Percentiles rank a stretch among this genome's conserved stretches.
These are phyloP conservation scores for Cutaneotrichosporon dermatis DNA, from an alignment of 1,284 basidiomycete genomes.

Conservation along the genomic window DNA sequence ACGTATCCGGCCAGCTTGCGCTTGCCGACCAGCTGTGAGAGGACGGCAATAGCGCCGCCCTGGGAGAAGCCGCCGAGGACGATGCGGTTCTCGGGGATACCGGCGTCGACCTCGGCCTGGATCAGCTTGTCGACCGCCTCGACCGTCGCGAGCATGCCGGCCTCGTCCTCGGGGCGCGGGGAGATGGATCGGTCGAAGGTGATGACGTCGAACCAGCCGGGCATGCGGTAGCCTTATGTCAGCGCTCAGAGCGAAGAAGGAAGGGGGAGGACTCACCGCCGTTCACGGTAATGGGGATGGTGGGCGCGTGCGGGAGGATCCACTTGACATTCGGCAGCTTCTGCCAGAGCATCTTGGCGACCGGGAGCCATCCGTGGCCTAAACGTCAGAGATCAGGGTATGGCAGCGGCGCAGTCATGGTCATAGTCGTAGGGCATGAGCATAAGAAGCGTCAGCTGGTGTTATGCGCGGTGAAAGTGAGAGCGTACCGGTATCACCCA, in stretches of 20 bases:
- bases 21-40: constrained; percentile 65
- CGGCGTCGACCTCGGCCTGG: constrained; percentile 65
- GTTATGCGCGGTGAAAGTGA: neutral
- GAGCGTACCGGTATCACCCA: constrained; percentile 40
- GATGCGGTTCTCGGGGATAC: constrained; percentile 57
- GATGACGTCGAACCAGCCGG: constrained; percentile 67
- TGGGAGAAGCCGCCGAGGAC: constrained; percentile 84
- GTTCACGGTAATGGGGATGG: constrained; percentile 48
- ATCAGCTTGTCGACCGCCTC: constrained; percentile 65
- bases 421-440: no score
- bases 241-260: neutral
- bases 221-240: constrained; percentile 32
- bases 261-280: constrained; percentile 27
- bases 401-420: no score
- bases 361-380: constrained; percentile 67
- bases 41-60: constrained; percentile 71
- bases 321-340: constrained; percentile 71
- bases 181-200: constrained; percentile 59
- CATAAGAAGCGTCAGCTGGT: no score
- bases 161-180: constrained; percentile 61
- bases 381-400: constrained; percentile 31
- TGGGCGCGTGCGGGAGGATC: constrained; percentile 71
- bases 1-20: constrained; percentile 68
- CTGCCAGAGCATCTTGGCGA: constrained; percentile 62
- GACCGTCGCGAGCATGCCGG: constrained; percentile 64